Evolutionary conservation across 805 yeast genomes (phyloP).

Genomic region (Saccharomycopsis olivae): DNA sequence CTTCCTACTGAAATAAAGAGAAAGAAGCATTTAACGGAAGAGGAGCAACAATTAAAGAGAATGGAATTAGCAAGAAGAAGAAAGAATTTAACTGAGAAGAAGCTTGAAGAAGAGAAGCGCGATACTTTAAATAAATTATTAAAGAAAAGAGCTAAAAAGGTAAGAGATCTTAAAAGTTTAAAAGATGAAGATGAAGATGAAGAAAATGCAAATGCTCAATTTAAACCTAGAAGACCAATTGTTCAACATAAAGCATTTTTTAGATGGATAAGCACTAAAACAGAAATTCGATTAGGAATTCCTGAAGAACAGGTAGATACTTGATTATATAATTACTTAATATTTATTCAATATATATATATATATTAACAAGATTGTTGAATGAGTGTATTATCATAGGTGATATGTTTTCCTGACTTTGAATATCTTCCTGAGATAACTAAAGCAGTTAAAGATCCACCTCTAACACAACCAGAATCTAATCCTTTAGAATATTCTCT

Average conservation of each 20-base stretch:
- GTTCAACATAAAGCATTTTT: slow-evolving; percentile 35
- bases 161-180: slow-evolving; percentile 30
- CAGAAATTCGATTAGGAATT: slow-evolving; percentile 10
- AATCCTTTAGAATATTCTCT: slow-evolving; percentile 65
- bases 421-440: background rate
- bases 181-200: slow-evolving; percentile 22
- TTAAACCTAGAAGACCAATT: slow-evolving; percentile 30
- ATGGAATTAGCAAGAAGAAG: slow-evolving; percentile 86
- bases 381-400: background rate
- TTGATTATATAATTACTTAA: no score
- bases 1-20: slow-evolving; percentile 32
- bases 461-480: slow-evolving; percentile 76
- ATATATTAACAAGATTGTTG: no score
- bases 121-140: slow-evolving; percentile 83
- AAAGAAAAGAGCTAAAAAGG: slow-evolving; percentile 73
- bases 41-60: slow-evolving; percentile 69
- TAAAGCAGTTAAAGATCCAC: slow-evolving; percentile 59
- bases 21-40: slow-evolving; percentile 62
- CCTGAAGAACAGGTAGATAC: no score
- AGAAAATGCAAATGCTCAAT: slow-evolving; percentile 17
- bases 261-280: slow-evolving; percentile 28
- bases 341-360: no score
- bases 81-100: slow-evolving; percentile 71
- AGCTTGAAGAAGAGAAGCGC: slow-evolving; percentile 83
- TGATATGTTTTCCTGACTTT: background rate